These are phyloP conservation scores for Sicyos baderoa DNA, from an alignment of 306 rosid genomes.

Conservation along the genomic window DNA sequence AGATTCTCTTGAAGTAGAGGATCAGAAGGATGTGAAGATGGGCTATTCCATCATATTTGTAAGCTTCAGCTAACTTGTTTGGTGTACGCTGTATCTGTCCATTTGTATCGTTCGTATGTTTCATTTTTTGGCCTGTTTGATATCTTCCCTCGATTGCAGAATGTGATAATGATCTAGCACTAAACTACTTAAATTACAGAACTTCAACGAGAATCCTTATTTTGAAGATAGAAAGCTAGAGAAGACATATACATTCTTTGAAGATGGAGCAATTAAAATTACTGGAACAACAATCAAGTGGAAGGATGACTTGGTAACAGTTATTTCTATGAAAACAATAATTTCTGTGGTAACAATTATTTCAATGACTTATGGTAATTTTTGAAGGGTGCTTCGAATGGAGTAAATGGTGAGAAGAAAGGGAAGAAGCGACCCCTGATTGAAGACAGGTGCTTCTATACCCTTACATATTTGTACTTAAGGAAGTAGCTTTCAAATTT, in stretches of 20 bases:
- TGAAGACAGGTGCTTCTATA: slow-evolving; percentile 40
- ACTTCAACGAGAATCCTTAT: slow-evolving; percentile 46
- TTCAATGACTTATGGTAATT: slow-evolving; percentile 1
- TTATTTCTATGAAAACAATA: slow-evolving; percentile 1
- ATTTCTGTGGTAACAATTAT: not conserved
- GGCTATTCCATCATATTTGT: slow-evolving; percentile 59
- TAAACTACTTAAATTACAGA: slow-evolving; percentile 33
- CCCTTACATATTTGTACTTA: not conserved
- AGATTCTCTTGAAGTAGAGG: slow-evolving; percentile 49
- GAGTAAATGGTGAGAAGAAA: slow-evolving; percentile 41
- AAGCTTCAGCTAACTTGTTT: slow-evolving; percentile 30
- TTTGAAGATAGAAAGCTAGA: slow-evolving; percentile 53
- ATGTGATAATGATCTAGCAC: slow-evolving; percentile 2
- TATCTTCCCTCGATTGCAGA: not conserved
- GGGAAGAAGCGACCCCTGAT: slow-evolving; percentile 43
- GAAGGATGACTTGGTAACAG: slow-evolving; percentile 55
- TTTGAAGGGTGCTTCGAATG: slow-evolving; percentile 46
- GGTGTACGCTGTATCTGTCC: not conserved
- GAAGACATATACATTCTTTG: slow-evolving; percentile 44
- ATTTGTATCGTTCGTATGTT: not conserved
- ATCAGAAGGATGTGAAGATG: slow-evolving; percentile 49
- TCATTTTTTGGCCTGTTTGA: not conserved
- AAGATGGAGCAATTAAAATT: slow-evolving; percentile 44
- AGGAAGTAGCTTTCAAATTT: not conserved
- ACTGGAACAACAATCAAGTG: slow-evolving; percentile 57